Base-by-base conservation (phyloP, 2,329 filamentous ascomycete species). In the Phaeosphaeriaceae sp. region DNA sequence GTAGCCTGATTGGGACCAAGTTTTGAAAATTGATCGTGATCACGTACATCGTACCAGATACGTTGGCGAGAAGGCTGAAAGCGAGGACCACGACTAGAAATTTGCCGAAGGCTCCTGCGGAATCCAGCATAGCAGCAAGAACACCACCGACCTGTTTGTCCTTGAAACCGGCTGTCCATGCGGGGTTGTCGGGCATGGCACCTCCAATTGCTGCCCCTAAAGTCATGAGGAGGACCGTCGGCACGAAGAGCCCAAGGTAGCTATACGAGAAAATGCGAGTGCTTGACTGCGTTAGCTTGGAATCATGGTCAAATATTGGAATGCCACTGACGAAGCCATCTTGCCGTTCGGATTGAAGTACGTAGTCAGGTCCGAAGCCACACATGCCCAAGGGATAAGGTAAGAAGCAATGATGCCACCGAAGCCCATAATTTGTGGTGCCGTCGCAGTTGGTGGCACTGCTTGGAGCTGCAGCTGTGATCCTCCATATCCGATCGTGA, bases 31-130 rank as follows among this genome's bases (percentile, higher is more conserved):
- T 36, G 31, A 36, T 36, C 31, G 31, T 36, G 31, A 36, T 36
- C 31, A 36, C 31, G 31, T 36, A 36, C 31, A 36, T 36, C 31
- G 31, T 36, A 7, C 31, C 31, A 3, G 31, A 36, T 5, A 36
- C 31, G 31, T 36, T 36, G 31, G 31, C 31, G 31, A 36, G 31
- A 3, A 36, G 31, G 21, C 73, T 75, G 41, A 77, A 53, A 2
- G 68, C 74, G 9, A 69, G 73, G 10, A 77, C 59, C 10, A 73
- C 72, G 59, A 77, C 68, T 6, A 76, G 58, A 31, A 77, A 74
- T 33, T 75, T 77, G 0, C 74, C 74, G 56, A 77, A 77, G 0
- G 72, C 72, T 7, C 75, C 75, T 5, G 67, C 73, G 1, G 72
- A 73, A 22, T 67, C 55, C 7, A 77, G 51, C 5, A 73, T 68